phyloP scores from a whole-genome alignment of 2,329 filamentous ascomycete genomes.

The Venturia oleaginea region DNA sequence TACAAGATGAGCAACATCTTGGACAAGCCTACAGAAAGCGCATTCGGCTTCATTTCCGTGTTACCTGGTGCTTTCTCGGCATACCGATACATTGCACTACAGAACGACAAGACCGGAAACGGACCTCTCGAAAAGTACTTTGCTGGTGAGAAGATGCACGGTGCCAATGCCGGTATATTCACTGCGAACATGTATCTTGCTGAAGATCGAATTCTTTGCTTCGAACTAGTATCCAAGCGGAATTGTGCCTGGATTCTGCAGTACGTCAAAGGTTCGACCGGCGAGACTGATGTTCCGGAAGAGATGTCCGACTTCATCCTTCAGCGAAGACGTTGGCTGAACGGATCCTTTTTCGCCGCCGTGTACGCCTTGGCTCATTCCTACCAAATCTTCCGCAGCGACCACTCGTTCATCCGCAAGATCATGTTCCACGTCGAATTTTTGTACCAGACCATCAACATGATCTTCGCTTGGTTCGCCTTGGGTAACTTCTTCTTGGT shows the following conservation, averaged over 20 bases:
- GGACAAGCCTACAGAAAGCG: slow-evolving; percentile 93
- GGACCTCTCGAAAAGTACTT: slow-evolving; percentile 96
- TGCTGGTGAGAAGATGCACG: slow-evolving; percentile 90
- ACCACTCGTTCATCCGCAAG: slow-evolving; percentile 81
- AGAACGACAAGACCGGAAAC: slow-evolving; percentile 92
- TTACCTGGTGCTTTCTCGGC: slow-evolving; percentile 97
- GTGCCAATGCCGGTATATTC: slow-evolving; percentile 87
- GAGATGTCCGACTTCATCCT: slow-evolving; percentile 90
- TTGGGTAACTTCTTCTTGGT: slow-evolving; percentile 99
- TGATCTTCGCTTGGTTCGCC: slow-evolving; percentile 98
- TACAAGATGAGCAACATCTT: slow-evolving; percentile 99
- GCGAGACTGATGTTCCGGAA: slow-evolving; percentile 94
- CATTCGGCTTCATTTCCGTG: slow-evolving; percentile 96
- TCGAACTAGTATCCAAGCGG: slow-evolving; percentile 93
- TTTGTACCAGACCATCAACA: slow-evolving; percentile 86
- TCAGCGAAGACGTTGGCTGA: slow-evolving; percentile 92
- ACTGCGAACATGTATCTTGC: slow-evolving; percentile 99
- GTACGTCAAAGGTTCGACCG: slow-evolving; percentile 95
- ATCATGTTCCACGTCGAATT: slow-evolving; percentile 88
- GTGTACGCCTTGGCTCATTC: slow-evolving; percentile 93
- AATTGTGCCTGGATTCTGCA: slow-evolving; percentile 97
- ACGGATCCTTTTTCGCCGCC: slow-evolving; percentile 96
- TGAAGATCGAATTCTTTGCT: slow-evolving; percentile 97
- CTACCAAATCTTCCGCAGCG: slow-evolving; percentile 89
- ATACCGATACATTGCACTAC: slow-evolving; percentile 86